A percentile compares a stretch with the other conserved stretches of the same genome.
phyloP scores from a whole-genome alignment of 202 grass and related monocot species.

The Saccharum hybrid region DNA sequence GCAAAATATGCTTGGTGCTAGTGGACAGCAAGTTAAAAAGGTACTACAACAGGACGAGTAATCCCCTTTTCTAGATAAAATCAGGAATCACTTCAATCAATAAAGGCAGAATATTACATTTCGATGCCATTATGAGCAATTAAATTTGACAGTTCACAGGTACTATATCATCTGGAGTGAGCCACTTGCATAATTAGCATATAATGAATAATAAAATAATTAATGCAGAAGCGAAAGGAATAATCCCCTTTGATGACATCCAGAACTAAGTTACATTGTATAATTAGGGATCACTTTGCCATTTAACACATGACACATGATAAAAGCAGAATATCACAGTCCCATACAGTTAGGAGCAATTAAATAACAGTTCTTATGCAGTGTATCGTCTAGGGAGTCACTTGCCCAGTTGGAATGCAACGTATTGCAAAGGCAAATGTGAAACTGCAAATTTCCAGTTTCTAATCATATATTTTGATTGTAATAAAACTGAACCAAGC shows the following conservation, averaged over 20 bases:
- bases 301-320: constrained; percentile 7
- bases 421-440: not conserved
- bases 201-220: not conserved
- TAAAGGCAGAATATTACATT: constrained; percentile 2
- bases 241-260: not conserved
- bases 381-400: constrained; percentile 2
- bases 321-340: constrained; percentile 11
- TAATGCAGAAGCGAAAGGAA: not conserved
- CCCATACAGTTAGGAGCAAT: not conserved
- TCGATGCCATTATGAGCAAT: not conserved
- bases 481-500: constrained; percentile 7
- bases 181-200: not conserved
- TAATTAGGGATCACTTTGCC: not conserved
- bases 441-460: not conserved
- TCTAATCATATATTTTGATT: not conserved
- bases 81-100: constrained; percentile 19
- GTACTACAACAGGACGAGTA: not conserved
- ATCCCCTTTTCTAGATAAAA: not conserved
- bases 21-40: not conserved
- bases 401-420: not conserved
- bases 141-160: constrained; percentile 21
- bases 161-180: constrained; percentile 10
- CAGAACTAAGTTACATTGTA: not conserved
- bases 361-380: constrained; percentile 20
- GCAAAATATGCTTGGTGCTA: constrained; percentile 22